Conservation (phyloP, 176 grass and related monocot genomes). For the Poa pratensis region DNA sequence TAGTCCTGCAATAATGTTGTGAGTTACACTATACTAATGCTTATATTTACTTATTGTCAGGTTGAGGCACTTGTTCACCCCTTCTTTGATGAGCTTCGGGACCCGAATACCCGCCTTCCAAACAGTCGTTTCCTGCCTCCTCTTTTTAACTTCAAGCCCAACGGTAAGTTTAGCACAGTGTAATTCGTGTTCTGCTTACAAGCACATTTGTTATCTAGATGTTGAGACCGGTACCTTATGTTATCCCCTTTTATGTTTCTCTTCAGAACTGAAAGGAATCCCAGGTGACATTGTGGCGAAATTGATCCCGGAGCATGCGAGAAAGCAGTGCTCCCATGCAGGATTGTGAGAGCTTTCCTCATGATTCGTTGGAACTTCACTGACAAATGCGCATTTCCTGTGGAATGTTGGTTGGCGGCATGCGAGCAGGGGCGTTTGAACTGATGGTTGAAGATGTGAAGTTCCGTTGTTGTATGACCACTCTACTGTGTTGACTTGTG, state of each 20-base stretch:
- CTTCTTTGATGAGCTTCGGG: slow-evolving; percentile 88
- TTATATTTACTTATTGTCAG: slow-evolving; percentile 30
- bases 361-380: not conserved
- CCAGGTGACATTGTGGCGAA: slow-evolving; percentile 60
- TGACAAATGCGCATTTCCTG: slow-evolving; percentile 20
- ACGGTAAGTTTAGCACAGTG: slow-evolving; percentile 44
- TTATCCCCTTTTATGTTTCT: not conserved
- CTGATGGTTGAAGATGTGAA: slow-evolving; percentile 39
- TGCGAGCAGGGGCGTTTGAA: no score
- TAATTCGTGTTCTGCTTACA: not conserved
- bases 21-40: not conserved
- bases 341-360: slow-evolving; percentile 49
- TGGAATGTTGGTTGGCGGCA: slow-evolving; percentile 33
- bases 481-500: slow-evolving; percentile 45
- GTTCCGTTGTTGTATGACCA: slow-evolving; percentile 39
- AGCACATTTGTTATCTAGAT: not conserved
- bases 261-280: slow-evolving; percentile 84
- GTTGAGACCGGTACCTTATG: not conserved
- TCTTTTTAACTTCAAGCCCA: slow-evolving; percentile 80
- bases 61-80: slow-evolving; percentile 76
- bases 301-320: slow-evolving; percentile 90
- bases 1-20: not conserved
- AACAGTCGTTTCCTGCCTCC: slow-evolving; percentile 73
- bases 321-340: slow-evolving; percentile 74
- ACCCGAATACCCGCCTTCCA: slow-evolving; percentile 64